These are phyloP conservation scores for Phytophthora boehmeriae DNA, from an alignment of 352 stramenopile species.

Conservation along the genomic window DNA sequence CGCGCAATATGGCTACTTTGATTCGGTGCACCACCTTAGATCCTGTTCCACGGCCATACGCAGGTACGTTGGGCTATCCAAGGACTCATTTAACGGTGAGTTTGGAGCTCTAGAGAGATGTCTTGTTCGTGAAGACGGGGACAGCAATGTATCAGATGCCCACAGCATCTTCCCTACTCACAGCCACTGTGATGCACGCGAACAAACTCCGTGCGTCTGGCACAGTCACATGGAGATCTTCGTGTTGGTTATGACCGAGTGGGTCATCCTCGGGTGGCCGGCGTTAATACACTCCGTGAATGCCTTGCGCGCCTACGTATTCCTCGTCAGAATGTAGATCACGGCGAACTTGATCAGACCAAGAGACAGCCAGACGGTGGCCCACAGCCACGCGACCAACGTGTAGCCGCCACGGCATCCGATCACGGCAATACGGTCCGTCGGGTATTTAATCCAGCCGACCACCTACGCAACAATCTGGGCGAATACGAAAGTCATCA, in stretches of 20 bases:
- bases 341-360: slow-evolving; percentile 76
- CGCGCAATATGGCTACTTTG: no score
- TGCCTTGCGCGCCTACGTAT: slow-evolving; percentile 61
- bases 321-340: slow-evolving; percentile 69
- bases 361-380: slow-evolving; percentile 73
- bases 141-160: no score
- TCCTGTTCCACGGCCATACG: no score
- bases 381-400: slow-evolving; percentile 69
- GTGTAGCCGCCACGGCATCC: slow-evolving; percentile 68
- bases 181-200: slow-evolving; percentile 5
- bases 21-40: no score
- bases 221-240: slow-evolving; percentile 69
- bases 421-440: slow-evolving; percentile 66
- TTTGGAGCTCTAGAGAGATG: no score
- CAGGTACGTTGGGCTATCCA: no score
- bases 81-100: no score
- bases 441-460: slow-evolving; percentile 71
- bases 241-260: slow-evolving; percentile 62
- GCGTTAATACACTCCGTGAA: slow-evolving; percentile 82
- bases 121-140: no score
- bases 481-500: slow-evolving; percentile 72
- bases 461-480: slow-evolving; percentile 69
- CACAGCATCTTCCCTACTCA: no score
- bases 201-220: slow-evolving; percentile 58
- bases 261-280: slow-evolving; percentile 65